A percentile compares a stretch with the other conserved stretches of the same genome.
phyloP scores from a whole-genome alignment of 106 monocot species.

The Acanthochlamys bracteata region DNA sequence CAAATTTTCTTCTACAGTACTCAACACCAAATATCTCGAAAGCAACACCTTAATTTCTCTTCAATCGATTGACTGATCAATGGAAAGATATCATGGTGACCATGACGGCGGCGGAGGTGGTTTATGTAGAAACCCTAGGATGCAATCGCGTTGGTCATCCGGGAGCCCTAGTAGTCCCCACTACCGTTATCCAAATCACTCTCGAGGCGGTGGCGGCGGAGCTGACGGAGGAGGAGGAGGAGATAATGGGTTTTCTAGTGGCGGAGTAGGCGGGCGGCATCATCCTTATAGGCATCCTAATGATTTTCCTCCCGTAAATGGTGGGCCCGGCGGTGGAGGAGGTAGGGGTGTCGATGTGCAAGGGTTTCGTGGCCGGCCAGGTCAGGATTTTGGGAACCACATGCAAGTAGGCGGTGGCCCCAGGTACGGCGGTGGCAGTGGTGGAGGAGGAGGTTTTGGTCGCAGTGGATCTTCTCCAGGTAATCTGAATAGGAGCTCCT shows the following conservation, averaged over 20 bases:
- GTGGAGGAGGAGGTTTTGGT: constrained; percentile 14
- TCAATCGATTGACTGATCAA: constrained; percentile 13
- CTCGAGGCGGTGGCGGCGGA: constrained; percentile 18
- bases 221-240: constrained; percentile 17
- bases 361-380: constrained; percentile 24
- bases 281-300: constrained; percentile 49
- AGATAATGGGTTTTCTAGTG: constrained; percentile 17
- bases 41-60: background rate
- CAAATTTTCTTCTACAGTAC: too few relatives aligned
- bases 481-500: background rate
- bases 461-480: constrained; percentile 34
- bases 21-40: background rate
- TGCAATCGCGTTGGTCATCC: constrained; percentile 56
- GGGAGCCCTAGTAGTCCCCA: constrained; percentile 28
- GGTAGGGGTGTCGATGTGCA: constrained; percentile 4
- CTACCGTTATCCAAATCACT: constrained; percentile 19
- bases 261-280: constrained; percentile 30
- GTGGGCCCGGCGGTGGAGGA: constrained; percentile 1
- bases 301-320: constrained; percentile 19
- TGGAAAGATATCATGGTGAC: constrained; percentile 46
- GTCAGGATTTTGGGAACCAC: constrained; percentile 19
- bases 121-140: constrained; percentile 22
- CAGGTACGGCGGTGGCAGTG: constrained; percentile 13
- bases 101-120: constrained; percentile 24
- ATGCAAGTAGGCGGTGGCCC: constrained; percentile 34